A percentile compares a stretch with the other conserved stretches of the same genome.
Evolutionary conservation across 2,329 filamentous ascomycete genomes (phyloP).

Genomic region (Alternaria dauci): DNA sequence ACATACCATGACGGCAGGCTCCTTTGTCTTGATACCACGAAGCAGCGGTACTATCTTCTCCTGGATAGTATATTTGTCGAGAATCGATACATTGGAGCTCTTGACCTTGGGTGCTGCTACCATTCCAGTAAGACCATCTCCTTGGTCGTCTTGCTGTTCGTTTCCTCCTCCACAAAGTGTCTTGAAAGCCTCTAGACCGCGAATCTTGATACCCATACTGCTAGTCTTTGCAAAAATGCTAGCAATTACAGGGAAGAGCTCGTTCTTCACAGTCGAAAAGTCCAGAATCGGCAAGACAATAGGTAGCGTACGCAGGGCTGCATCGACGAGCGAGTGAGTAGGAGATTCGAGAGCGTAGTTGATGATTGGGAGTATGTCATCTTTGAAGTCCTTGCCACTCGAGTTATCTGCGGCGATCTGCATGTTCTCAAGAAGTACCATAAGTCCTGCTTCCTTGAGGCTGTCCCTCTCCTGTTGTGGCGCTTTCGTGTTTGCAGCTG

Average conservation of each 20-base stretch:
- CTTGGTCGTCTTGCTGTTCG: conserved; percentile 47
- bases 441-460: conserved; percentile 85
- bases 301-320: conserved; percentile 79
- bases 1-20: conserved; percentile 86
- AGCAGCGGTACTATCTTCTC: conserved; percentile 94
- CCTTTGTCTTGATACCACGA: conserved; percentile 95
- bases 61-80: conserved; percentile 98
- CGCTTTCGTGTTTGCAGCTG: conserved; percentile 46
- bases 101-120: conserved; percentile 64
- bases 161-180: conserved; percentile 81
- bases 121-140: conserved; percentile 81
- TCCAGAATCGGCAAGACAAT: conserved; percentile 87
- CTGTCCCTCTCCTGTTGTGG: conserved; percentile 76
- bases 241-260: conserved; percentile 92
- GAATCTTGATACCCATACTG: conserved; percentile 92
- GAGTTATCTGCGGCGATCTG: conserved; percentile 79
- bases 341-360: conserved; percentile 84
- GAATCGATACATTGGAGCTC: conserved; percentile 73
- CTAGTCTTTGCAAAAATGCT: conserved; percentile 91
- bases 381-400: conserved; percentile 91
- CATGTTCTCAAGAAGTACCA: conserved; percentile 89
- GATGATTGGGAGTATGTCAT: conserved; percentile 89
- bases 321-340: conserved; percentile 88
- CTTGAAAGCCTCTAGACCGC: conserved; percentile 87
- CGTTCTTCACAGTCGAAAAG: conserved; percentile 96